Percentiles rank a stretch among this genome's conserved stretches.
Evolutionary conservation across 345 rosid genomes (phyloP).

Genomic region (Sapria himalayana): DNA sequence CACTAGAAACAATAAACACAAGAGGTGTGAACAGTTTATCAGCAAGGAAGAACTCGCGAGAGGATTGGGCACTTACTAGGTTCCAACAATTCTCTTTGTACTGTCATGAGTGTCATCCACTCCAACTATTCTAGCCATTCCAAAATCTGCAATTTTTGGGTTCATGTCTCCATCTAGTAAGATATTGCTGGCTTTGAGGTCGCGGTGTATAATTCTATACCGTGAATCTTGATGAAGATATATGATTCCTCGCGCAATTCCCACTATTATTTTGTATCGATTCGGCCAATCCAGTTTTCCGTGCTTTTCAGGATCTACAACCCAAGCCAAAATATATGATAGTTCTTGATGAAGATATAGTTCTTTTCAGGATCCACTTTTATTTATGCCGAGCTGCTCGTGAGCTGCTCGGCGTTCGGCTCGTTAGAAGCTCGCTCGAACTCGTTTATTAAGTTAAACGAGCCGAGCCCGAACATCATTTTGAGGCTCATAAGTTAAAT

Average conservation of each 20-base stretch:
- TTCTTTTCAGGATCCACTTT: no score
- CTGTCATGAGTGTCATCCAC: constrained; percentile 10
- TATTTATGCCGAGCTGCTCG: no score
- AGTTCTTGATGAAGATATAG: no score
- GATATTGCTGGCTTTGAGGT: constrained; percentile 12
- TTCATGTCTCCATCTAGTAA: constrained; percentile 10
- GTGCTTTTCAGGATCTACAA: constrained; percentile 5
- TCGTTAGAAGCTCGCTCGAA: no score
- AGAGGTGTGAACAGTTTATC: no score
- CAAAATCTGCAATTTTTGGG: constrained; percentile 13
- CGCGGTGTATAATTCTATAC: constrained; percentile 10
- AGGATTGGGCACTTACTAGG: constrained; percentile 6
- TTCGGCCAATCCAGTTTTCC: constrained; percentile 6
- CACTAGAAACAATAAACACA: neutral
- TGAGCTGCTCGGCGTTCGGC: no score
- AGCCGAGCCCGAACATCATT: no score
- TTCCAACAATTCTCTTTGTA: constrained; percentile 10
- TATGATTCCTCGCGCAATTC: constrained; percentile 11
- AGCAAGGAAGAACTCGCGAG: no score
- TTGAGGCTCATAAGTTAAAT: no score
- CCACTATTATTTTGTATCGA: constrained; percentile 8
- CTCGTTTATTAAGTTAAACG: no score
- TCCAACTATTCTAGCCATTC: constrained; percentile 11
- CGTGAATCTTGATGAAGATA: constrained; percentile 13
- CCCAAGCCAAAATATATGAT: no score